Percentiles rank a stretch among this genome's conserved stretches.
phyloP scores from a whole-genome alignment of 2,329 filamentous ascomycete genomes.

The Colletotrichum simmondsii region DNA sequence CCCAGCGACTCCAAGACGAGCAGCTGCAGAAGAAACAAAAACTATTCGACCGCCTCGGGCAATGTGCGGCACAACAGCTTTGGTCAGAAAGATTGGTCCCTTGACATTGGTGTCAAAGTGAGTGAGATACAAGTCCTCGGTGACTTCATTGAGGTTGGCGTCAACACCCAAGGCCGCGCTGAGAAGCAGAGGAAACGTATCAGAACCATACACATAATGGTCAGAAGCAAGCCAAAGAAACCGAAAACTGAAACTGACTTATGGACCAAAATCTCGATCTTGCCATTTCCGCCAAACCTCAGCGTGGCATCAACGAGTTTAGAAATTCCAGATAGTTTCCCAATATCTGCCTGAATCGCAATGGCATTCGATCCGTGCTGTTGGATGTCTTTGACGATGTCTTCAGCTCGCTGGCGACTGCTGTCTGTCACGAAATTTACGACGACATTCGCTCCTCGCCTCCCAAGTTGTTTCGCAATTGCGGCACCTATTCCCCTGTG shows the following conservation, averaged over 20 bases:
- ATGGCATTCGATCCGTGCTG: conserved; percentile 33
- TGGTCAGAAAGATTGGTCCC: conserved; percentile 42
- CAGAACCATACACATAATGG: background rate
- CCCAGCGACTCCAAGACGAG: conserved; percentile 41
- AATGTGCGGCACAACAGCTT: conserved; percentile 43
- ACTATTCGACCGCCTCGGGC: conserved; percentile 44
- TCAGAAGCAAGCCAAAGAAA: too few species aligned
- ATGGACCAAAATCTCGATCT: conserved; percentile 41
- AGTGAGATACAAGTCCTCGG: background rate
- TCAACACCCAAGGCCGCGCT: background rate
- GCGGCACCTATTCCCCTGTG: conserved; percentile 61
- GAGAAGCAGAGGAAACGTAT: background rate
- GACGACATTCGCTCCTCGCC: conserved; percentile 58
- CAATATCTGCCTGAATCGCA: conserved; percentile 34
- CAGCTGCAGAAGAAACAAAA: conserved; percentile 44
- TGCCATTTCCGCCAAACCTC: conserved; percentile 35
- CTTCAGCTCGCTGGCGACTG: conserved; percentile 34
- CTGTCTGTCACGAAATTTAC: conserved; percentile 35
- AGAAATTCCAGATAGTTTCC: conserved; percentile 31
- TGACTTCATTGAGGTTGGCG: conserved; percentile 4
- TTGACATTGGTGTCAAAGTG: conserved; percentile 22
- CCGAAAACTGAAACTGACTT: conserved; percentile 30
- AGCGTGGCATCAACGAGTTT: conserved; percentile 37
- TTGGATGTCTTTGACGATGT: conserved; percentile 35
- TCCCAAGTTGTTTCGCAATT: conserved; percentile 72